Evolutionary conservation across 768 basidiomycete species (phyloP).

Genomic region (Chalciporus sphaerocephalus): DNA sequence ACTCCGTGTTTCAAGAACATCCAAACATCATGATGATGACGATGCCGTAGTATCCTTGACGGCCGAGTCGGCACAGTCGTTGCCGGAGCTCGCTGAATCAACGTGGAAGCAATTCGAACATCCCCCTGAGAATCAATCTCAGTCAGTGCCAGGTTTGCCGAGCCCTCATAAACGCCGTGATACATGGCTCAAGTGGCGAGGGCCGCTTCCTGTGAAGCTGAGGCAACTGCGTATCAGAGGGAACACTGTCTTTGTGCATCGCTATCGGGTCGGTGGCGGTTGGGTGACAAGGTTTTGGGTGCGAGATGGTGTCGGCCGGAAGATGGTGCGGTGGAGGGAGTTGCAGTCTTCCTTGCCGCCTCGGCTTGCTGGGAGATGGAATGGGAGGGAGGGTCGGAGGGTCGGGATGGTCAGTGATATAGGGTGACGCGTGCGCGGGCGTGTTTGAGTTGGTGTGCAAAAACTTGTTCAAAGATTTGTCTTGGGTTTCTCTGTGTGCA

Average conservation of each 20-base stretch:
- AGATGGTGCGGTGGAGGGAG: slow-evolving; percentile 7
- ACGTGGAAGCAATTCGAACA: not conserved
- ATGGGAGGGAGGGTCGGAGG: not conserved
- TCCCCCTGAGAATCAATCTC: not conserved
- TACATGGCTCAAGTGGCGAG: slow-evolving; percentile 20
- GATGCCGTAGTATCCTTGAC: too few relatives aligned
- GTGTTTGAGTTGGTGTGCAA: too few relatives aligned
- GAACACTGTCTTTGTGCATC: slow-evolving; percentile 14
- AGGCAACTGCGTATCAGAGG: not conserved
- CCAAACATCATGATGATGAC: not conserved
- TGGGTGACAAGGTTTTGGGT: slow-evolving; percentile 14
- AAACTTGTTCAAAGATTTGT: too few relatives aligned
- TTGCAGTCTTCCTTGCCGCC: not conserved
- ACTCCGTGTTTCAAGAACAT: not conserved
- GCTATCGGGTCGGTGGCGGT: not conserved
- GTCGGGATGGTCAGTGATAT: not conserved
- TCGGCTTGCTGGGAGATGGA: not conserved
- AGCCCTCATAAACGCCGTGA: not conserved
- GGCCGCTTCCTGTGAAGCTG: slow-evolving; percentile 8
- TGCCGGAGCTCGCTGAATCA: not conserved
- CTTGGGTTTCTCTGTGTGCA: too few relatives aligned
- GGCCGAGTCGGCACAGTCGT: not conserved
- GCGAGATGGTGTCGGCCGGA: not conserved
- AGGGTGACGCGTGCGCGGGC: too few relatives aligned
- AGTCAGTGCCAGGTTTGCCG: too few relatives aligned